These are phyloP conservation scores for Plantago lanceolata DNA, from an alignment of 305 asterid genomes.

Conservation along the genomic window DNA sequence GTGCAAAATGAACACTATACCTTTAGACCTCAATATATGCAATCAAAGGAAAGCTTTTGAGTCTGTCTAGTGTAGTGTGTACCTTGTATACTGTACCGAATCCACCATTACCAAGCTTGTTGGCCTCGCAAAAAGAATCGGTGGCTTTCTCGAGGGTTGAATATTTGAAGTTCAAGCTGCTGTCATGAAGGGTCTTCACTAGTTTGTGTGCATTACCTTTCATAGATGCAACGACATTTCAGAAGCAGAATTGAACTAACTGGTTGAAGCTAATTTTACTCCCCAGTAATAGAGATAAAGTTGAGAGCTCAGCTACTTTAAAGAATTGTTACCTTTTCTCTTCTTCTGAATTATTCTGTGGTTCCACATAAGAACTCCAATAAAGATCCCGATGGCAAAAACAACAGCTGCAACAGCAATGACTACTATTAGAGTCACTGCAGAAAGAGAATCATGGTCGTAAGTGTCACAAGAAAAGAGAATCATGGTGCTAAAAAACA, in stretches of 20 bases:
- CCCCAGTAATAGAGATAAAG: neutral
- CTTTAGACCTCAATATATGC: neutral
- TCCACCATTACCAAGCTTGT: conserved; percentile 78
- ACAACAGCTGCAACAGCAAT: neutral
- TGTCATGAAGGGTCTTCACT: conserved; percentile 48
- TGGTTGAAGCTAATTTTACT: neutral
- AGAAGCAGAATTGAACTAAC: neutral
- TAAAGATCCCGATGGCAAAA: neutral
- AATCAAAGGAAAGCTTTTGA: neutral
- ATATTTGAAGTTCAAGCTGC: conserved; percentile 64
- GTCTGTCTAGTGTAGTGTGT: neutral
- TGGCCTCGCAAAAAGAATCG: conserved; percentile 49
- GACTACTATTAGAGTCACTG: conserved; percentile 6
- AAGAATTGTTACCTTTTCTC: neutral
- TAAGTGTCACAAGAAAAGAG: neutral
- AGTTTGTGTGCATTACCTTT: conserved; percentile 43
- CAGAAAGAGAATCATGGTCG: neutral
- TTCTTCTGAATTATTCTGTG: conserved; percentile 1
- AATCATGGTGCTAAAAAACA: neutral
- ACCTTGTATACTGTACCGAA: conserved; percentile 73
- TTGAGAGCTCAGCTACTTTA: neutral
- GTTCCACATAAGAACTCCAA: conserved; percentile 12
- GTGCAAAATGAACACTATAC: neutral
- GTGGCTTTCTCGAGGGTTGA: conserved; percentile 74
- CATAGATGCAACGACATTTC: conserved; percentile 13